Percentiles rank a stretch among this genome's conserved stretches.
Conservation (phyloP, 2,329 filamentous ascomycete species). For the Epichloe gansuensis region DNA sequence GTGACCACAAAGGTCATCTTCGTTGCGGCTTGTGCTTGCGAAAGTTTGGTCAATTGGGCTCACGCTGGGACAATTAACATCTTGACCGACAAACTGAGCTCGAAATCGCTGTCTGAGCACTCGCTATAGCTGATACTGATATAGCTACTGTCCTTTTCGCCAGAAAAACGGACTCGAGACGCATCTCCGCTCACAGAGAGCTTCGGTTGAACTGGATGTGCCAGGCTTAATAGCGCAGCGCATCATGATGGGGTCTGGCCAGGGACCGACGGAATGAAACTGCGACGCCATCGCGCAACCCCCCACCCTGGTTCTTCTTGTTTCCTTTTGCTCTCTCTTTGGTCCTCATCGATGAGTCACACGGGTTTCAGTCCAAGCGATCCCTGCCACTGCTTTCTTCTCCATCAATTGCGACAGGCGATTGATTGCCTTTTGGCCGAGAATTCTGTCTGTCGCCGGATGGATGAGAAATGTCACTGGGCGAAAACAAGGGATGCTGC, state of each 20-base stretch:
- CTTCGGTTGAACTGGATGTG: background rate
- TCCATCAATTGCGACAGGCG: background rate
- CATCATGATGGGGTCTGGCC: conserved; percentile 2
- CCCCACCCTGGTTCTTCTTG: background rate
- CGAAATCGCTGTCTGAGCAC: too few relatives aligned
- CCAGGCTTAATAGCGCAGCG: background rate
- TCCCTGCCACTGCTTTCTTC: conserved; percentile 6
- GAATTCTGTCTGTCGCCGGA: background rate
- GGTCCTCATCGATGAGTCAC: conserved; percentile 11
- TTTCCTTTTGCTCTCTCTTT: conserved; percentile 8
- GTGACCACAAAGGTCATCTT: background rate
- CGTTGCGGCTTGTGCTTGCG: background rate
- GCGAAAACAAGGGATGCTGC: background rate
- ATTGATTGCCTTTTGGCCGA: background rate
- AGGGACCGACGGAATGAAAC: conserved; percentile 8
- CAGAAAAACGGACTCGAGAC: background rate
- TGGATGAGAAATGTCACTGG: background rate
- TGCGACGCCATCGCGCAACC: conserved; percentile 4
- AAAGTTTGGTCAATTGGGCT: background rate
- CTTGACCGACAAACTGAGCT: background rate
- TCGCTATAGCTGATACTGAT: too few relatives aligned
- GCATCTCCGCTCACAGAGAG: background rate
- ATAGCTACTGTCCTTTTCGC: too few relatives aligned
- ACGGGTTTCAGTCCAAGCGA: conserved; percentile 10
- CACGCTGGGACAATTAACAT: background rate